These are phyloP conservation scores for Mucor circinelloides DNA, from an alignment of 371 early-diverging fungal genomes.

Conservation along the genomic window DNA sequence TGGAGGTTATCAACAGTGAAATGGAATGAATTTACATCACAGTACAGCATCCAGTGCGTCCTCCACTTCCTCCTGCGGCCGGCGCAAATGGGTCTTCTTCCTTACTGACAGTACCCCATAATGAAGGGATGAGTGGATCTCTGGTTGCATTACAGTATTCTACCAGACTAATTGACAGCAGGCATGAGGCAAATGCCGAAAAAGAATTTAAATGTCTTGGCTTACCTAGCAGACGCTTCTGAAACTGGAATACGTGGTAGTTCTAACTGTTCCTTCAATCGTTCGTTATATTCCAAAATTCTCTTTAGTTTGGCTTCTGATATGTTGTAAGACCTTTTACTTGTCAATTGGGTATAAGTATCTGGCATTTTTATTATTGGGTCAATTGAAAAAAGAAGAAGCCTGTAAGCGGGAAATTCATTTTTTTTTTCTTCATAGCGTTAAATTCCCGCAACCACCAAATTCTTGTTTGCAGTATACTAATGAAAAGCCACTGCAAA, in stretches of 20 bases:
- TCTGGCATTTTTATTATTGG: conserved; percentile 7
- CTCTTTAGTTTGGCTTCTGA: conserved; percentile 72
- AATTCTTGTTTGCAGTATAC: neutral
- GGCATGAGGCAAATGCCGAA: conserved; percentile 3
- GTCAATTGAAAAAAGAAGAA: neutral
- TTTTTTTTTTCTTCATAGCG: neutral
- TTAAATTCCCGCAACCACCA: neutral
- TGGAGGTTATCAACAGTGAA: neutral
- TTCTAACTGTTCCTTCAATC: conserved; percentile 78
- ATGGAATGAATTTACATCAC: conserved; percentile 33
- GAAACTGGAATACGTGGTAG: conserved; percentile 75
- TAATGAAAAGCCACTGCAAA: neutral
- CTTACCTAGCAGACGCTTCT: conserved; percentile 58
- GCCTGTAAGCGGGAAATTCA: neutral
- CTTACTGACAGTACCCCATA: conserved; percentile 78
- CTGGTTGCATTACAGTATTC: conserved; percentile 54
- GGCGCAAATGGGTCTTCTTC: conserved; percentile 83
- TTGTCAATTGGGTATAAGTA: conserved; percentile 28
- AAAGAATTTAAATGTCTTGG: neutral
- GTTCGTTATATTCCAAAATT: conserved; percentile 74
- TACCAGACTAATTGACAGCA: conserved; percentile 41
- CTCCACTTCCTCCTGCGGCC: conserved; percentile 27
- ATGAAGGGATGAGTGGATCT: conserved; percentile 76
- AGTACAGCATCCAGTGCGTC: conserved; percentile 24
- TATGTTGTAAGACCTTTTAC: conserved; percentile 34